phyloP scores from a whole-genome alignment of 805 yeast species.

The Candida pini region DNA sequence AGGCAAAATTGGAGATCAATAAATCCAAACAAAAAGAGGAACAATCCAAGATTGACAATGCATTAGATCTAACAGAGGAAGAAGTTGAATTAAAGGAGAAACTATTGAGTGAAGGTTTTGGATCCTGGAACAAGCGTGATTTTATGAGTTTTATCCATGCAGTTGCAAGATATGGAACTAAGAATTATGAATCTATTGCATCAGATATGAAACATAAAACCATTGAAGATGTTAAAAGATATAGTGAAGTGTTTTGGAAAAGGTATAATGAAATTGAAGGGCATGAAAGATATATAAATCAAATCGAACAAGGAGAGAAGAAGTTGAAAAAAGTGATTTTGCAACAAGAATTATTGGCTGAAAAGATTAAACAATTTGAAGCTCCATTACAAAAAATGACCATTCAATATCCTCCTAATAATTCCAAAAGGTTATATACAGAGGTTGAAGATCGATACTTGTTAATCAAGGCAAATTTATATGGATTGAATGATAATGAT shows the following conservation, averaged over 20 bases:
- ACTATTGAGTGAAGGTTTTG: slow-evolving; percentile 52
- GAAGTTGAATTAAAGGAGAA: slow-evolving; percentile 50
- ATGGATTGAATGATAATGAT: slow-evolving; percentile 56
- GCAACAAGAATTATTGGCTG: slow-evolving; percentile 51
- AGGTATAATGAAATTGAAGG: slow-evolving; percentile 59
- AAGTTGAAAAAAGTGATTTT: slow-evolving; percentile 48
- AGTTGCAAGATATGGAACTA: slow-evolving; percentile 61
- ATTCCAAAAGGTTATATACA: slow-evolving; percentile 68
- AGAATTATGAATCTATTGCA: slow-evolving; percentile 43
- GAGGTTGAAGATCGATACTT: slow-evolving; percentile 67
- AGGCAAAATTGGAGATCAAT: slow-evolving; percentile 18
- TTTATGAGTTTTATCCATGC: slow-evolving; percentile 67
- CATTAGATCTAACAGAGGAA: slow-evolving; percentile 56
- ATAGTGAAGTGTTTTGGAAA: slow-evolving; percentile 60
- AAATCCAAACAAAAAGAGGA: slow-evolving; percentile 40
- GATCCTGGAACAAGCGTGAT: slow-evolving; percentile 69
- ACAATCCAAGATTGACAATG: slow-evolving; percentile 48
- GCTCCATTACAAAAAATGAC: slow-evolving; percentile 58
- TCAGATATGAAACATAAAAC: slow-evolving; percentile 52
- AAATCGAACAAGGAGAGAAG: slow-evolving; percentile 69
- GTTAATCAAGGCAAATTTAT: slow-evolving; percentile 52
- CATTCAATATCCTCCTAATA: slow-evolving; percentile 77
- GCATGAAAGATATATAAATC: slow-evolving; percentile 62
- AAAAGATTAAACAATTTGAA: slow-evolving; percentile 47
- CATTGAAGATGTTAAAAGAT: slow-evolving; percentile 51